A percentile compares a stretch with the other conserved stretches of the same genome.
These are phyloP conservation scores for Misopates orontium DNA, from an alignment of 257 asterid genomes.

Conservation along the genomic window DNA sequence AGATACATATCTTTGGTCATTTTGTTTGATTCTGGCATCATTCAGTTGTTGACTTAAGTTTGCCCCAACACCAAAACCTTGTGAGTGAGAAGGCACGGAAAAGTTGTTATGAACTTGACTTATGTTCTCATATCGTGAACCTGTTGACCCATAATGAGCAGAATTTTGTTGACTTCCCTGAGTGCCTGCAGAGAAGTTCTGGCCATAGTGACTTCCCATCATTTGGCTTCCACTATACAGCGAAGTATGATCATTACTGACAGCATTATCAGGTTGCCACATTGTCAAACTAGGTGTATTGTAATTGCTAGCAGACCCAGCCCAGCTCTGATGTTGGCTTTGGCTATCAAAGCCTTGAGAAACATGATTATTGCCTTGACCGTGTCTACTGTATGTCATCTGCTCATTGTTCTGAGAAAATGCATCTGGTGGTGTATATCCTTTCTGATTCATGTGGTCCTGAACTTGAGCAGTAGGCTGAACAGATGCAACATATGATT, in stretches of 20 bases:
- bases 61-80: slow-evolving; percentile 40
- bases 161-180: slow-evolving; percentile 43
- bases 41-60: slow-evolving; percentile 45
- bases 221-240: slow-evolving; percentile 44
- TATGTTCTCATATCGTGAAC: slow-evolving; percentile 39
- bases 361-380: slow-evolving; percentile 26
- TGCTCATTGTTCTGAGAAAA: slow-evolving; percentile 40
- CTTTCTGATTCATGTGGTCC: slow-evolving; percentile 48
- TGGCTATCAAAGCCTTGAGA: slow-evolving; percentile 39
- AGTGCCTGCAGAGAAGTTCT: slow-evolving; percentile 33
- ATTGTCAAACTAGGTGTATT: slow-evolving; percentile 40
- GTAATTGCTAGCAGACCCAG: slow-evolving; percentile 43
- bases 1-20: slow-evolving; percentile 43
- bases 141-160: slow-evolving; percentile 39
- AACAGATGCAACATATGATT: slow-evolving; percentile 47
- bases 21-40: slow-evolving; percentile 53
- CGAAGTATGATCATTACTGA: slow-evolving; percentile 35
- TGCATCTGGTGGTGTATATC: slow-evolving; percentile 34
- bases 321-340: slow-evolving; percentile 48
- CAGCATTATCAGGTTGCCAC: slow-evolving; percentile 50
- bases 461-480: slow-evolving; percentile 52
- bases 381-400: slow-evolving; percentile 28
- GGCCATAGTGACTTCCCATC: slow-evolving; percentile 39
- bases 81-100: slow-evolving; percentile 40
- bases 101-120: slow-evolving; percentile 41